These are phyloP conservation scores for Diutina neorugosa DNA, from an alignment of 1,139 yeast species.

Conservation along the genomic window DNA sequence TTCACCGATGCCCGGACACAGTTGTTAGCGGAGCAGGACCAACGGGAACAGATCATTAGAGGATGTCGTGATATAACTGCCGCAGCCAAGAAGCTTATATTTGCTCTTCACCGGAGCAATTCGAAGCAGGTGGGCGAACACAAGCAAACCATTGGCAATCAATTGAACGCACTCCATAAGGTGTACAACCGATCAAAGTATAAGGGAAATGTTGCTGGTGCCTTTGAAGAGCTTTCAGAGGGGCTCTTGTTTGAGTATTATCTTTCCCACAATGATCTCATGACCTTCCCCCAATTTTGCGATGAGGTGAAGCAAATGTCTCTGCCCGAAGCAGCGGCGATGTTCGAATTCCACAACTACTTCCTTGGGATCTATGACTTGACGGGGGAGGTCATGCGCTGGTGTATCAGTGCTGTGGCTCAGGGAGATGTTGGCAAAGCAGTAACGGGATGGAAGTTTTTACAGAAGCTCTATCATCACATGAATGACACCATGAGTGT, in stretches of 20 bases:
- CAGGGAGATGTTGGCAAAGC: slow-evolving; percentile 1
- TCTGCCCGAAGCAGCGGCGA: not conserved
- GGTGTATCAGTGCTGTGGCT: slow-evolving; percentile 12
- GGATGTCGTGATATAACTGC: slow-evolving; percentile 26
- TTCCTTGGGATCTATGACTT: slow-evolving; percentile 29
- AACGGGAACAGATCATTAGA: slow-evolving; percentile 23
- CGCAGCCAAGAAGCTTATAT: slow-evolving; percentile 26
- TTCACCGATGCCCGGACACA: not conserved
- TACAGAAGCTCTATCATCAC: slow-evolving; percentile 10
- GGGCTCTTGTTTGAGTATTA: slow-evolving; percentile 24
- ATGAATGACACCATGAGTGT: slow-evolving; percentile 9
- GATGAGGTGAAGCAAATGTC: slow-evolving; percentile 6
- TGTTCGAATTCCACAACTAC: slow-evolving; percentile 15
- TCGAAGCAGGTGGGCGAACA: slow-evolving; percentile 8
- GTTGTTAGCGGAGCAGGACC: slow-evolving; percentile 13
- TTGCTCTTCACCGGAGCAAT: slow-evolving; percentile 21
- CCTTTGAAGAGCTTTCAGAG: slow-evolving; percentile 26
- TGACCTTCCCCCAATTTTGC: slow-evolving; percentile 11
- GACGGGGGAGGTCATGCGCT: slow-evolving; percentile 32
- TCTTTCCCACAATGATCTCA: slow-evolving; percentile 10
- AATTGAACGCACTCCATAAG: slow-evolving; percentile 6
- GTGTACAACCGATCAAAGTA: slow-evolving; percentile 7
- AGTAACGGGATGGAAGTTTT: slow-evolving; percentile 10
- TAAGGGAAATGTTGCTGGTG: slow-evolving; percentile 15
- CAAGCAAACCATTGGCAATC: slow-evolving; percentile 3